These are phyloP conservation scores for Verticillium dahliae DNA, from an alignment of 2,329 filamentous ascomycete species.

Conservation along the genomic window DNA sequence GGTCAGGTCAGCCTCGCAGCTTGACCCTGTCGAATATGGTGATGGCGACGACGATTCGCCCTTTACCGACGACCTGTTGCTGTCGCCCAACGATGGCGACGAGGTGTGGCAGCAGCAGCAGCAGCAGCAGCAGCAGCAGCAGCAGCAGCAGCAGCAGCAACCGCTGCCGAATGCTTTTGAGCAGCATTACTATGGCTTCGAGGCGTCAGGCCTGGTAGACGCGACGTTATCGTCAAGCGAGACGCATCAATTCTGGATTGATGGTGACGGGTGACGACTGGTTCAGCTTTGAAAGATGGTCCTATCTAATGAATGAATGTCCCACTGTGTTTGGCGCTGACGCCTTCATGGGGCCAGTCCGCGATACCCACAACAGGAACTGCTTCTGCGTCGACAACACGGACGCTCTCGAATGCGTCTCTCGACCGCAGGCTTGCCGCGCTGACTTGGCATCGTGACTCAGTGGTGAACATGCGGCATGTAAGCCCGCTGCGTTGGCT, in stretches of 20 bases:
- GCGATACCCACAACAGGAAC: not conserved
- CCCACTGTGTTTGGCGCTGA: not conserved
- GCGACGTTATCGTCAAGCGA: not conserved
- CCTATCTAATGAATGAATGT: not conserved
- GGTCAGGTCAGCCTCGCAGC: not conserved
- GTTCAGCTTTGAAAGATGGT: too few species aligned
- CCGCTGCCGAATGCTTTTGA: not conserved
- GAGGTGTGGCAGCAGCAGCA: not conserved
- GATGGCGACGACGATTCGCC: not conserved
- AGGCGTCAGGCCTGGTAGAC: not conserved
- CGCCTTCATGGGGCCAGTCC: not conserved
- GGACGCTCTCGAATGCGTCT: not conserved
- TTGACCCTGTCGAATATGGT: not conserved
- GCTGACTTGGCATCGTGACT: not conserved
- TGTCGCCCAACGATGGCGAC: not conserved
- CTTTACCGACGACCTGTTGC: not conserved
- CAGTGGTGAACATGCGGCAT: not conserved
- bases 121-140: not conserved
- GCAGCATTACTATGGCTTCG: constrained; percentile 1
- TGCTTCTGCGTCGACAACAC: not conserved
- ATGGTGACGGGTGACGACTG: not conserved
- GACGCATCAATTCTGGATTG: not conserved
- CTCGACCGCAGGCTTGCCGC: not conserved
- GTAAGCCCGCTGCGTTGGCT: too few species aligned
- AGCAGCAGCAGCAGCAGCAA: not conserved